A percentile compares a stretch with the other conserved stretches of the same genome.
Conservation (phyloP, 192 early-diverging fungal species). For the Linnemannia schmuckeri region DNA sequence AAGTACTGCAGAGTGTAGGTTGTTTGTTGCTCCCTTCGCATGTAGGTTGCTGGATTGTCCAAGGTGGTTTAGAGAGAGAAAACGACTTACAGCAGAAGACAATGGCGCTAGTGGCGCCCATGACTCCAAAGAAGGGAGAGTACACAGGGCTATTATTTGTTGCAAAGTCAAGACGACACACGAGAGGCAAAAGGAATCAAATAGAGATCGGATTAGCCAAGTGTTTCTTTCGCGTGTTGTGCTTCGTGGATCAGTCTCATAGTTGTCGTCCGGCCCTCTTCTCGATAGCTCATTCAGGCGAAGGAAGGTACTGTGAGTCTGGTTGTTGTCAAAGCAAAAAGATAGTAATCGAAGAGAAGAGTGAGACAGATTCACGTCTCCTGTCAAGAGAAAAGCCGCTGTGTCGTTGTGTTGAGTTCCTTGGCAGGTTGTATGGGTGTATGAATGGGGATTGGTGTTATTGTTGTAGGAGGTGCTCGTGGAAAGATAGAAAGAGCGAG, state of each 20-base stretch:
- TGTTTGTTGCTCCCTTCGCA: too few relatives aligned
- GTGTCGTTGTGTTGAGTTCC: too few relatives aligned
- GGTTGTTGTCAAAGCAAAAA: too few relatives aligned
- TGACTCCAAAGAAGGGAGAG: slow-evolving; percentile 95
- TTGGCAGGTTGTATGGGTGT: too few relatives aligned
- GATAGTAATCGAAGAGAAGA: too few relatives aligned
- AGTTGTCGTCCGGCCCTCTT: not conserved
- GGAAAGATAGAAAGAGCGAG: too few relatives aligned
- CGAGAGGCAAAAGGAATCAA: not conserved
- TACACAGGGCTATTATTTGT: slow-evolving; percentile 81
- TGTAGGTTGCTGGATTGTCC: not conserved
- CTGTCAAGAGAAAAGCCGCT: too few relatives aligned
- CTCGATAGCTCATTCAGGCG: not conserved
- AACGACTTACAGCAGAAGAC: slow-evolving; percentile 86
- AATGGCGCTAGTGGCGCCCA: slow-evolving; percentile 92
- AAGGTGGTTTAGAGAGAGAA: not conserved
- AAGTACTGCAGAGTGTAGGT: too few relatives aligned
- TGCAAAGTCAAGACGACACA: not conserved
- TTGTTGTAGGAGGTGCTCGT: not conserved
- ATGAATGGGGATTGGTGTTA: too few relatives aligned
- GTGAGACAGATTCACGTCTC: too few relatives aligned
- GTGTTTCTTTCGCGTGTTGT: not conserved
- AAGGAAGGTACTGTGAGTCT: not conserved
- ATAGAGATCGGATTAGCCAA: not conserved
- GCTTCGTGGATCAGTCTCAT: not conserved